Conservation (phyloP, 148 eudicot genomes). For the Rhododendron williamsianum region DNA sequence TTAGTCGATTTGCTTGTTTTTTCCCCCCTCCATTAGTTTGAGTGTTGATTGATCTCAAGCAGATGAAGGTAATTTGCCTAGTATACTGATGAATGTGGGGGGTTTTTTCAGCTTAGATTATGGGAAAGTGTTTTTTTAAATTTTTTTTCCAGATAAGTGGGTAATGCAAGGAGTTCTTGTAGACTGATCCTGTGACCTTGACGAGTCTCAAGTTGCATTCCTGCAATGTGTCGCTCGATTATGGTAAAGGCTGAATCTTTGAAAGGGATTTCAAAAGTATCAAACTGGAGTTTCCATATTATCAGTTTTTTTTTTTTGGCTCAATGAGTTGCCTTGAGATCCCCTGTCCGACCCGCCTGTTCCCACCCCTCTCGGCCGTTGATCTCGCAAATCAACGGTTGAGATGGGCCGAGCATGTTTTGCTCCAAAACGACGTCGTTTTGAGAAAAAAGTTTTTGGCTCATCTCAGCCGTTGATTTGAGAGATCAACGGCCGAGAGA, state of each 20-base stretch:
- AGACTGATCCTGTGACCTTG: background rate
- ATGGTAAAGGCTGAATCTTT: background rate
- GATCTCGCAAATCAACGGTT: too few species aligned
- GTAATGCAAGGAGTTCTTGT: background rate
- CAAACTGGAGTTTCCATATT: background rate
- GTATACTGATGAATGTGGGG: background rate
- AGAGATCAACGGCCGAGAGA: too few species aligned
- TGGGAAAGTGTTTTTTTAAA: background rate
- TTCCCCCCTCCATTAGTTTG: too few species aligned
- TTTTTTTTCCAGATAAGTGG: background rate
- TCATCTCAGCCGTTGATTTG: too few species aligned
- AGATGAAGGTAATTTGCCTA: background rate
- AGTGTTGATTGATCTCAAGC: background rate
- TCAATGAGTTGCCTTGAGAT: background rate
- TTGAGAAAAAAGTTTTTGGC: too few species aligned
- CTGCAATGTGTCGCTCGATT: background rate
- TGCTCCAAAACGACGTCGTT: too few species aligned
- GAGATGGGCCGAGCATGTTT: too few species aligned
- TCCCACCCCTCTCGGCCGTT: too few species aligned
- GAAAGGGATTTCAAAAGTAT: background rate
- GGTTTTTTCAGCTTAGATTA: background rate
- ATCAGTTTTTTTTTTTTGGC: background rate
- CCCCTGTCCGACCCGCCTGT: too few species aligned
- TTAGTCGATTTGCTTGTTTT: background rate
- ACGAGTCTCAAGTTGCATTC: background rate